Evolutionary conservation across 2,329 filamentous ascomycete genomes (phyloP).

Genomic region (Basipetospora chlamydospora): DNA sequence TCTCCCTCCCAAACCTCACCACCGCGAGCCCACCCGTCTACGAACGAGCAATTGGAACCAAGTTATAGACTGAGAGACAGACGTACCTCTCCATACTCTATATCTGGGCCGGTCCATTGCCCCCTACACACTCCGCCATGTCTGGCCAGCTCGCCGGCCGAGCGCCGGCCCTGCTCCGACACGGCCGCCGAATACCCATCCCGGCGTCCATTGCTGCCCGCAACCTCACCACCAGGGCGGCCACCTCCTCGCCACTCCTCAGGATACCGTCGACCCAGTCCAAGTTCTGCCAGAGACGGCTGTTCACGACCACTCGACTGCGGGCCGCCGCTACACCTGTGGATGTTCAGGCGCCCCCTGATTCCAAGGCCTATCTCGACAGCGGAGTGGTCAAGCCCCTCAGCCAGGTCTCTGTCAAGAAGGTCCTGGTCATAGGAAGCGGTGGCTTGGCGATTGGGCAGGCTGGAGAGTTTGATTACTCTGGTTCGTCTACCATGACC

Average conservation of each 20-base stretch:
- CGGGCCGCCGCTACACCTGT: conserved; percentile 26
- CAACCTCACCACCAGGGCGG: conserved; percentile 22
- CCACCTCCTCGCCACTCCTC: neutral
- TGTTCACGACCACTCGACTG: conserved; percentile 30
- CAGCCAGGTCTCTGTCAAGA: conserved; percentile 79
- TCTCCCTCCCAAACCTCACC: neutral
- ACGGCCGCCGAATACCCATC: conserved; percentile 32
- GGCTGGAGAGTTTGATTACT: conserved; percentile 97
- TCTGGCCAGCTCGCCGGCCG: conserved; percentile 35
- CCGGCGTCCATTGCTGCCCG: conserved; percentile 20
- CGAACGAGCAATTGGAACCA: conserved; percentile 4
- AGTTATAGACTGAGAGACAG: neutral
- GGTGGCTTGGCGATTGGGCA: conserved; percentile 94
- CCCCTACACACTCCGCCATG: conserved; percentile 12
- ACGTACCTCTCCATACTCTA: neutral
- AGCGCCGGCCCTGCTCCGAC: conserved; percentile 42
- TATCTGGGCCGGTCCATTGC: neutral
- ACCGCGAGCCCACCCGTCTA: neutral
- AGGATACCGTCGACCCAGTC: conserved; percentile 12
- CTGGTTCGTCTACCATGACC: conserved; percentile 46
- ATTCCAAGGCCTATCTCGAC: conserved; percentile 74
- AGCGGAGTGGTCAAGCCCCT: conserved; percentile 73
- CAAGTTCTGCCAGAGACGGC: conserved; percentile 27
- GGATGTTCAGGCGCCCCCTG: conserved; percentile 54
- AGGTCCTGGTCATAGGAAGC: conserved; percentile 90